Base-by-base conservation (phyloP, 2,329 filamentous ascomycete species). In the Penicillium griseofulvum region DNA sequence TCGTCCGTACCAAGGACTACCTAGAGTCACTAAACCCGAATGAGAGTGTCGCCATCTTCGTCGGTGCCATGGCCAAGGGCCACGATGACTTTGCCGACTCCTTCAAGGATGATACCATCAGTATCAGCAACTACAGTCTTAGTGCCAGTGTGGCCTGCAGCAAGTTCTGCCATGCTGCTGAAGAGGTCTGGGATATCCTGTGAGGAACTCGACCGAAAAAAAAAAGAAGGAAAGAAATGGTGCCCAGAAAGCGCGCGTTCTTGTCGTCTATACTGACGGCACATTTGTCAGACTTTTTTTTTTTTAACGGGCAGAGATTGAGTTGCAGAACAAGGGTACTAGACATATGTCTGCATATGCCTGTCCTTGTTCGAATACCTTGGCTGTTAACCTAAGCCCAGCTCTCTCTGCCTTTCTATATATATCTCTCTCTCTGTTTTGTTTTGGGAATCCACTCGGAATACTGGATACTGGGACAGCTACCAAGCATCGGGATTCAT, bases 131-230 rank as follows among this genome's bases (percentile, higher is more conserved):
- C 76, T 99, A 90, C 82, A 96, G 92, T 70, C 82, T 99, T 60
- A 96, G 91, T 70, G 94, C 94, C 58, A 97, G 93, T 79, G 94
- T 99, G 59, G 93, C 94, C 41, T 99, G 94, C 83, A 97, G 93
- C 85, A 99, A 97, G 76, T 97, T 99, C 81, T 97, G 94, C 77
- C 94, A 99, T 76, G 94, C 93, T 38, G 93, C 92, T 41, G 94
- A 99, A 77, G 94, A 99, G 74, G 88, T 88, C 34, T 99, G 94
- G 94, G 87, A 90, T 71, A 89, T 99, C 65, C 84, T 97, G 68
- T 99, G 86, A 82, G 31, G 41, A 28, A 17, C 33, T 49, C 31
- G 11, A 42, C 19, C 49, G 14, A 6, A 11, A 31, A 31, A 46
- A 31, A 9, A 26, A 38, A 57, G 2, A 19, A 17, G 29, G 22